Evolutionary conservation across 306 rosid genomes (phyloP).

Genomic region (Mimosa pudica): DNA sequence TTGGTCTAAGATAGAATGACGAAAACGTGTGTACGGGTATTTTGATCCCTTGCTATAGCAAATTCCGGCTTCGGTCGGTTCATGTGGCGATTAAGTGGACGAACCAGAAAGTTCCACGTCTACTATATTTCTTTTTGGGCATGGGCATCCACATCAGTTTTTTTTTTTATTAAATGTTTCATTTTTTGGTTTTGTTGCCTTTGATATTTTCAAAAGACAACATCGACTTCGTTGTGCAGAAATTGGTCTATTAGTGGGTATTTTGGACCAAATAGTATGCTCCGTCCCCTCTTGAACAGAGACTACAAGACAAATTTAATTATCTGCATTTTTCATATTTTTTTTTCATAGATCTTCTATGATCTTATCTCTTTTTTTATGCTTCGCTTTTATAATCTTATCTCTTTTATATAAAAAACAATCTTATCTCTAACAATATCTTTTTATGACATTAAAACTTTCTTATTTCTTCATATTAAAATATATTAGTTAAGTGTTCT

Average conservation of each 20-base stretch:
- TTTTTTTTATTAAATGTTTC: neutral
- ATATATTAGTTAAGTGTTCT: neutral
- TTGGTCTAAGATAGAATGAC: neutral
- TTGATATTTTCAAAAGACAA: neutral
- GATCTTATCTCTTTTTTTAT: neutral
- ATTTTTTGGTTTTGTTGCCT: neutral
- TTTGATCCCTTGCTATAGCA: conserved; percentile 26
- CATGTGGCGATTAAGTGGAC: neutral
- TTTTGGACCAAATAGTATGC: neutral
- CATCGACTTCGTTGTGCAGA: neutral
- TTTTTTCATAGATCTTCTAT: too few relatives aligned
- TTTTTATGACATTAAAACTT: neutral
- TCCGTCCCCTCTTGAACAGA: neutral
- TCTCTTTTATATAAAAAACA: too few relatives aligned
- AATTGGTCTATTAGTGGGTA: neutral
- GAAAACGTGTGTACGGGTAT: conserved; percentile 42
- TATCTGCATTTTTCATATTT: neutral
- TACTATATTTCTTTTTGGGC: neutral
- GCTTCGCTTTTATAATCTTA: too few relatives aligned
- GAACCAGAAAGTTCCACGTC: conserved; percentile 6
- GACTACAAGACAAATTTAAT: neutral
- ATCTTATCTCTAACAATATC: too few relatives aligned
- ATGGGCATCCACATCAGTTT: neutral
- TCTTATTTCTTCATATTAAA: neutral
- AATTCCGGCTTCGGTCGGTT: conserved; percentile 22